These are phyloP conservation scores for Zasmidium cellare DNA, from an alignment of 2,329 filamentous ascomycete genomes.

Conservation along the genomic window DNA sequence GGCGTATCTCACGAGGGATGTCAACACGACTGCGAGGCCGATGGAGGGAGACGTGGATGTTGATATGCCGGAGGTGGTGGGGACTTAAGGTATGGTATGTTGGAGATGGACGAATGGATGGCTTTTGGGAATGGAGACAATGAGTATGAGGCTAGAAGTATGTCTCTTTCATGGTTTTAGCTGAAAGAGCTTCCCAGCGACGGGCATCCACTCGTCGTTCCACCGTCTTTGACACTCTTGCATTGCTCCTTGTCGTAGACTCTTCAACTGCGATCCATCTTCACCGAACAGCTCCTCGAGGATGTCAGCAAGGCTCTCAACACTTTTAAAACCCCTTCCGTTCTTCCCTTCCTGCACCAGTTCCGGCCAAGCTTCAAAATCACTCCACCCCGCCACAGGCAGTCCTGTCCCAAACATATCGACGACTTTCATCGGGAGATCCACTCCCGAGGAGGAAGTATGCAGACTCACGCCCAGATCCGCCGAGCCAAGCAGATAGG, in stretches of 20 bases:
- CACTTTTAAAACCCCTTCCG: conserved; percentile 78
- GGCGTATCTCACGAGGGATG: conserved; percentile 47
- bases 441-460: conserved; percentile 89
- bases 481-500: conserved; percentile 75
- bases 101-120: too few species aligned
- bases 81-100: too few species aligned
- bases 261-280: conserved; percentile 60
- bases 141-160: too few species aligned
- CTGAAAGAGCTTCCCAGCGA: conserved; percentile 71
- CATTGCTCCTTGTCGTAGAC: conserved; percentile 73
- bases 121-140: too few species aligned
- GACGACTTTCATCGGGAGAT: conserved; percentile 98
- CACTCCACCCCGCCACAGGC: conserved; percentile 82
- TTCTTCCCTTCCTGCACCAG: conserved; percentile 86
- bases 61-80: not conserved
- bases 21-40: not conserved
- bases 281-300: conserved; percentile 64
- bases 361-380: conserved; percentile 86
- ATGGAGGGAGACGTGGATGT: not conserved
- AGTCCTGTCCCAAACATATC: conserved; percentile 97
- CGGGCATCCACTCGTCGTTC: conserved; percentile 89
- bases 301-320: conserved; percentile 63
- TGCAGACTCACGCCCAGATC: conserved; percentile 91
- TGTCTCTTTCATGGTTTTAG: conserved; percentile 1
- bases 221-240: conserved; percentile 74